Evolutionary conservation across 2,329 filamentous ascomycete genomes (phyloP), one percentile per base, ranked within the genome.

Genomic region (Ramularia endophylla): DNA sequence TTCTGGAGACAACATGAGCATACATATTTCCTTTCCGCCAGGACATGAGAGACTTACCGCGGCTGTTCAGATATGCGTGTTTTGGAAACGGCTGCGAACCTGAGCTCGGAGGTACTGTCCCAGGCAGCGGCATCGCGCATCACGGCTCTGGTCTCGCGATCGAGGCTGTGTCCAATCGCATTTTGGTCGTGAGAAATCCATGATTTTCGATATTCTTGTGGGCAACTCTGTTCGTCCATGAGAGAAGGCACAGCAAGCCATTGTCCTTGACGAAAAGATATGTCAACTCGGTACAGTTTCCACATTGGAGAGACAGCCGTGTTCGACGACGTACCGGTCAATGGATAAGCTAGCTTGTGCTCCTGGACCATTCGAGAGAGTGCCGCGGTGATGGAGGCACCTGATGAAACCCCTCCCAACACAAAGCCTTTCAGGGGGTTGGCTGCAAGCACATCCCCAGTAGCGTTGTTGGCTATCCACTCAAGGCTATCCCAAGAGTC

Each of bases 361-460:
- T 71, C 65, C 2, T 65, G 59, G 1, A 65, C 63, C 1, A 66
- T 57, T 46, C 69, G 69, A 4, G 61, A 55, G 2, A 67, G 47
- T 1, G 66, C 61, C 1, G 66, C 62, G 5, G 60, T 45, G 16
- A 70, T 58, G 36, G 66, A 67, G 9, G 60, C 68, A 12, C 69
- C 70, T 4, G 73, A 70, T 8, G 68, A 72, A 1, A 65, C 63
- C 1, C 73, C 73, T 12, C 70, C 71, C 9, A 74, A 42, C n/a
- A 76, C 45, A 46, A 76, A 74, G 0, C 71, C 72, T 9, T 60
- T 59, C 4, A 58, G 54, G 0, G 67, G 63, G 41, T 73, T 63
- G 8, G 66, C 66, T 6, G 61, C 63, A 3, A 72, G 50, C 2
- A 57, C 40, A 15, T 53, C 27, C 8, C 40, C 50, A 5, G 41